These are phyloP conservation scores for Aspergillus cejpii DNA, from an alignment of 2,329 filamentous ascomycete genomes.

Conservation along the genomic window DNA sequence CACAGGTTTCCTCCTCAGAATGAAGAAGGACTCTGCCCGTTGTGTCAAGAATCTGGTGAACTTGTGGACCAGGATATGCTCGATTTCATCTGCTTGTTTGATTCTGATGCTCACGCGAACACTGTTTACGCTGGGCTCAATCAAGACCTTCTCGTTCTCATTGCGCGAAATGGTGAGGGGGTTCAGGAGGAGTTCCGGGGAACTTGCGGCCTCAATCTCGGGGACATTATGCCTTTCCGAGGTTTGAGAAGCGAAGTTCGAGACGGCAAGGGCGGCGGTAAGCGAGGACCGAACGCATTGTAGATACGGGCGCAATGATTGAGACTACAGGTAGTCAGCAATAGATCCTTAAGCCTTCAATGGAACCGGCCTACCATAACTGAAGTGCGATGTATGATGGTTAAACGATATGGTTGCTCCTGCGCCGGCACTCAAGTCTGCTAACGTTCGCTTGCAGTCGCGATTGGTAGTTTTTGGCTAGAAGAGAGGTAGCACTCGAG, in stretches of 20 bases:
- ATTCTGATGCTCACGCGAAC: constrained; percentile 97
- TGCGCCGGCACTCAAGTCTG: constrained; percentile 1
- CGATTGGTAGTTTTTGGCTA: not conserved
- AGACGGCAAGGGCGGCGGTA: constrained; percentile 85
- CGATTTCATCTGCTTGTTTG: constrained; percentile 98
- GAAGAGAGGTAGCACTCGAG: not conserved
- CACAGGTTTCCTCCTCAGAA: constrained; percentile 87
- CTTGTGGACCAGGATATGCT: constrained; percentile 96
- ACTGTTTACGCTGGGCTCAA: constrained; percentile 95
- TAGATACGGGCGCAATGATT: constrained; percentile 93
- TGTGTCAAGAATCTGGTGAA: constrained; percentile 96
- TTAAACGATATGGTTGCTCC: not conserved
- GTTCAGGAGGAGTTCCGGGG: constrained; percentile 88
- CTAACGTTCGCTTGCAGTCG: constrained; percentile 3
- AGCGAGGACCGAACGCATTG: constrained; percentile 92
- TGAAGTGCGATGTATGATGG: constrained; percentile 15
- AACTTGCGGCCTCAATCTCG: constrained; percentile 87
- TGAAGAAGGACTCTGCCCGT: constrained; percentile 94
- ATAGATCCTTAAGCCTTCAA: not conserved
- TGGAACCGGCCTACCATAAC: constrained; percentile 25
- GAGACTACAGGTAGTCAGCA: constrained; percentile 55
- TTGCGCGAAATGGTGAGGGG: constrained; percentile 87
- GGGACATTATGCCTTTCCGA: constrained; percentile 97
- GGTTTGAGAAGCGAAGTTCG: constrained; percentile 95
- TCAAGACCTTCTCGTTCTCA: constrained; percentile 92